These are phyloP conservation scores for Alternaria postmessia DNA, from an alignment of 2,329 filamentous ascomycete genomes.

Conservation along the genomic window DNA sequence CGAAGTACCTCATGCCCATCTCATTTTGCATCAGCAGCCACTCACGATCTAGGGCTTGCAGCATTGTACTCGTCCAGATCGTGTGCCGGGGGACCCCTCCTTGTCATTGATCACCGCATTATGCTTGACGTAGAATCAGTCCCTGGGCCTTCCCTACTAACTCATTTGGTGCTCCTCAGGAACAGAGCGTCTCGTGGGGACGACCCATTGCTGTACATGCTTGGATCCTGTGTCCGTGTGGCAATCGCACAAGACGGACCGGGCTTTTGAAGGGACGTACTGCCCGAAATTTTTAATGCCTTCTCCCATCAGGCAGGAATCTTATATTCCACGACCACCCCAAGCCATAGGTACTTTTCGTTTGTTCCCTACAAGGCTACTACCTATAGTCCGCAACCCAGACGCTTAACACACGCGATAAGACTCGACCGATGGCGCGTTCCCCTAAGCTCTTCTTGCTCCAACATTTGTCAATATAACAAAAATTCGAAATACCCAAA, in stretches of 20 bases:
- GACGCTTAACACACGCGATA: slow-evolving; percentile 51
- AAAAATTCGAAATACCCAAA: slow-evolving; percentile 50
- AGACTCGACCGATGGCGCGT: slow-evolving; percentile 49
- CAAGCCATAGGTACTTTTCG: slow-evolving; percentile 41
- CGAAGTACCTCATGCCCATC: slow-evolving; percentile 43
- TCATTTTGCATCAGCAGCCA: slow-evolving; percentile 53
- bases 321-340: slow-evolving; percentile 52
- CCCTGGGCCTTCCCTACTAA: slow-evolving; percentile 53
- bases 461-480: slow-evolving; percentile 54
- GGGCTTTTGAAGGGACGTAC: slow-evolving; percentile 48
- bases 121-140: slow-evolving; percentile 55
- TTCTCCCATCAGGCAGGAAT: slow-evolving; percentile 47
- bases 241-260: slow-evolving; percentile 52
- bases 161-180: slow-evolving; percentile 53
- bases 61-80: slow-evolving; percentile 52
- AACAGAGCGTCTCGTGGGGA: slow-evolving; percentile 54
- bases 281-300: slow-evolving; percentile 52
- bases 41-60: slow-evolving; percentile 49
- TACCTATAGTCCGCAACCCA: slow-evolving; percentile 49
- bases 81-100: slow-evolving; percentile 48
- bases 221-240: slow-evolving; percentile 53
- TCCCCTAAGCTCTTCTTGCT: slow-evolving; percentile 46
- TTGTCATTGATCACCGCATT: slow-evolving; percentile 56
- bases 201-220: slow-evolving; percentile 49
- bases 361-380: slow-evolving; percentile 43